Evolutionary conservation across 23 red algal species (phyloP), one percentile per base, ranked within the genome.

Genomic region (Gracilaria gracilis): DNA sequence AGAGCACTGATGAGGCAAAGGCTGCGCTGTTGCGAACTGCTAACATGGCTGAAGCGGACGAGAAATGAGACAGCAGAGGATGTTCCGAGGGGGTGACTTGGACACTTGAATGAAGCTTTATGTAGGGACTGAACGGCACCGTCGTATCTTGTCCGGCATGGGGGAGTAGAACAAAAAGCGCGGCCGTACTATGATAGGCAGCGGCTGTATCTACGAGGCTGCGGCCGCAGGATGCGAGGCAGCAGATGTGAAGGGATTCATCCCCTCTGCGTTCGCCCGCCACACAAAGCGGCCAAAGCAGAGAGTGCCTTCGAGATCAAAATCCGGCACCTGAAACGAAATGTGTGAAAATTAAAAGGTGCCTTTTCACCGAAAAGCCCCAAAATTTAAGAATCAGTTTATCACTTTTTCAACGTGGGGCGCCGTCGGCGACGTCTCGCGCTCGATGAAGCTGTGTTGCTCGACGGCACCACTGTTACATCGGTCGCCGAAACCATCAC

Each of bases 1-100:
- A 77, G 40, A 77, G 31, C 3, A 42, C 23, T 15, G 72, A 77
- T 14, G 72, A 51, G 27, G 72, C 72, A 20, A 77, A 77, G 42
- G 72, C 72, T 29, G 72, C 16, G 40, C 8, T 25, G 21, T 50
- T 77, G 46, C 42, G 46, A 25, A 31, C 23, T 13, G 21, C 42
- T 31, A 7, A 51, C 72, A 77, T 77, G 20, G 20, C 32, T 46
- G 39, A 4, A 4, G 9, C 33, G 67, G n/a, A 73, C 34, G 7
- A 73, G 7, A 24, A 12, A 37, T 3, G 21, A 44, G 38, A 24
- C 19, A 40, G 38, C 5, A 31, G 6, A 4, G 24, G 2, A 12
- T 11, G 2, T 13, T 29, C 8, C 59, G 27, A 28, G 19, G 13
- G 24, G 23, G 9, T 31, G 11, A 12, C 23, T 19, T 9, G 24